phyloP scores from a whole-genome alignment of 768 basidiomycete species.

The Hypsizygus marmoreus region DNA sequence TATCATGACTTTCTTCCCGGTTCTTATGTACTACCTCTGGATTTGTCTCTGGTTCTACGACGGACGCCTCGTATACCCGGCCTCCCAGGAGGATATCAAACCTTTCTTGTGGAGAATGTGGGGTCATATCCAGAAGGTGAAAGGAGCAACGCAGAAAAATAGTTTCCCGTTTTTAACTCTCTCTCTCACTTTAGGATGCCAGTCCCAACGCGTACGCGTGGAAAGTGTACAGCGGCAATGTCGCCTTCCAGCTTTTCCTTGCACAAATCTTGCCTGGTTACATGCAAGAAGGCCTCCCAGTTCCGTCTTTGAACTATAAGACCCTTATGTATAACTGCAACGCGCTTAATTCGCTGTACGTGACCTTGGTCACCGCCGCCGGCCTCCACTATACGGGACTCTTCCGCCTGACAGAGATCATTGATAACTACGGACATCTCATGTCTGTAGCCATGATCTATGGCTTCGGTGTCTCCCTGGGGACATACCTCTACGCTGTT shows the following conservation, averaged over 20 bases:
- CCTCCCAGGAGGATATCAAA: conserved; percentile 64
- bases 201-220: conserved; percentile 87
- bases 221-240: conserved; percentile 87
- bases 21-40: conserved; percentile 99
- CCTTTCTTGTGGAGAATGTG: conserved; percentile 86
- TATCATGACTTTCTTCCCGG: conserved; percentile 94
- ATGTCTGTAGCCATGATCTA: conserved; percentile 96
- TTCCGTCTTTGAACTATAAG: conserved; percentile 91
- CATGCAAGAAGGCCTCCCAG: conserved; percentile 92
- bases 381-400: conserved; percentile 75
- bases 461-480: conserved; percentile 79
- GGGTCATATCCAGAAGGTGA: conserved; percentile 79
- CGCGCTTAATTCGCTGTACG: conserved; percentile 82
- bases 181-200: conserved; percentile 66
- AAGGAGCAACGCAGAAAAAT: conserved; percentile 8
- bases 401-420: conserved; percentile 92
- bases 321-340: conserved; percentile 97
- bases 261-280: conserved; percentile 92
- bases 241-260: conserved; percentile 86
- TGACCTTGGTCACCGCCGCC: conserved; percentile 74
- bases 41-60: conserved; percentile 97
- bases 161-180: neutral
- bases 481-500: conserved; percentile 80
- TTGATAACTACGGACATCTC: conserved; percentile 93
- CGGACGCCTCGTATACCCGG: conserved; percentile 74